phyloP scores from a whole-genome alignment of 345 rosid species.

The Murraya paniculata region DNA sequence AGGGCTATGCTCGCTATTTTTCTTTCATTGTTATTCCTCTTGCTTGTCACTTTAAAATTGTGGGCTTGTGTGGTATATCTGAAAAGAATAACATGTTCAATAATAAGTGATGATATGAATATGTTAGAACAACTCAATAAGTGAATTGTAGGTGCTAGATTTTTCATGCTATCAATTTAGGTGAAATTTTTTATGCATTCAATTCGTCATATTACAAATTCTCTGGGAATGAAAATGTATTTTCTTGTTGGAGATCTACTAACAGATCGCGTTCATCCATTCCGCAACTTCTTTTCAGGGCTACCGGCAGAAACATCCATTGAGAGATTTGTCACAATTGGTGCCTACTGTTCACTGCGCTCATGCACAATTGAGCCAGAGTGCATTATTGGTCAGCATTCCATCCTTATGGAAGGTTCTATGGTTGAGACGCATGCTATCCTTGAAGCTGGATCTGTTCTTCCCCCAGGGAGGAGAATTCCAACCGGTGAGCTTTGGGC shows the following conservation, averaged over 20 bases:
- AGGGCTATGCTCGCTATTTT: not conserved
- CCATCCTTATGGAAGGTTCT: constrained; percentile 98
- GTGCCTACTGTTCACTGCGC: constrained; percentile 80
- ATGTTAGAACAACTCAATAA: not conserved
- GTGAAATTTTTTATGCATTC: not conserved
- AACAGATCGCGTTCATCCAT: not conserved
- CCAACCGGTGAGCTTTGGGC: constrained; percentile 98
- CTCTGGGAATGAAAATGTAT: not conserved
- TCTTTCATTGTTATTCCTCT: not conserved
- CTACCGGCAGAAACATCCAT: constrained; percentile 85
- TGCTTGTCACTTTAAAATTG: not conserved
- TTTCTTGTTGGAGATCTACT: not conserved
- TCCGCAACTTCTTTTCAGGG: constrained; percentile 43
- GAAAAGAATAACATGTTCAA: not conserved
- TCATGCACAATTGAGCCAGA: constrained; percentile 98
- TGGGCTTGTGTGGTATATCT: not conserved
- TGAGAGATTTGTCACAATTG: constrained; percentile 88
- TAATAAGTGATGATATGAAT: not conserved
- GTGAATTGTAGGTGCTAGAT: not conserved
- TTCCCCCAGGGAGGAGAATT: constrained; percentile 95
- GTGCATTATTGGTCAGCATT: constrained; percentile 95
- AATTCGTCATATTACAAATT: not conserved
- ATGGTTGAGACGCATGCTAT: constrained; percentile 87
- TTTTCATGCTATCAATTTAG: not conserved
- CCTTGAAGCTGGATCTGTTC: constrained; percentile 91